phyloP scores from a whole-genome alignment of 2,329 filamentous ascomycete species.

The Sporothrix brasiliensis region DNA sequence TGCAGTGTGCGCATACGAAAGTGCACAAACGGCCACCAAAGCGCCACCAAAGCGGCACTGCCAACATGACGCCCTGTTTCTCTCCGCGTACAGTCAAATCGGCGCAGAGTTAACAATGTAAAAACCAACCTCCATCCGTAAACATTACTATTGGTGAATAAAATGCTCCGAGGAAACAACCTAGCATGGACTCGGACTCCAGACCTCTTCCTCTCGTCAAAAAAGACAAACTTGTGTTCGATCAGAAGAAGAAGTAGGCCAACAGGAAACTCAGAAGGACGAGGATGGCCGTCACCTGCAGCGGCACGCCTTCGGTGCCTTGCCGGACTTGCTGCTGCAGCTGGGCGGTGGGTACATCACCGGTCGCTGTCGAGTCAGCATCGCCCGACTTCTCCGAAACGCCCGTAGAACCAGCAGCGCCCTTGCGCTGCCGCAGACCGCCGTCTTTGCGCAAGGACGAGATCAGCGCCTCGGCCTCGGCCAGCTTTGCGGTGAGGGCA shows the following conservation, averaged over 20 bases:
- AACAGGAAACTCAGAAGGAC: conserved; percentile 91
- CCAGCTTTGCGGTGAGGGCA: conserved; percentile 41
- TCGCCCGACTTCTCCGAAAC: conserved; percentile 50
- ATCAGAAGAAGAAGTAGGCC: conserved; percentile 93
- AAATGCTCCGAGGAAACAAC: background rate
- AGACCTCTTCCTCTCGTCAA: background rate
- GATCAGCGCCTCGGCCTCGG: conserved; percentile 74
- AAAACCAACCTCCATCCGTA: background rate
- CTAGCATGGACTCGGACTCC: no score
- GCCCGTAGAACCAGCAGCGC: conserved; percentile 40
- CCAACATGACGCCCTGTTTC: background rate
- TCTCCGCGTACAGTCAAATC: background rate
- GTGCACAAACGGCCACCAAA: background rate
- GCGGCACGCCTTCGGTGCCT: conserved; percentile 76
- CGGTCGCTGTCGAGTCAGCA: conserved; percentile 39
- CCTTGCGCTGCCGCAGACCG: conserved; percentile 79
- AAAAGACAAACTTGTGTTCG: background rate
- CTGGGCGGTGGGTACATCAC: conserved; percentile 49
- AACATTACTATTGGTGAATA: conserved; percentile 16
- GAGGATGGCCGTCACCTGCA: conserved; percentile 80
- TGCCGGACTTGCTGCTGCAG: conserved; percentile 59
- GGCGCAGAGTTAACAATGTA: background rate
- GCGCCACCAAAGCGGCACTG: background rate
- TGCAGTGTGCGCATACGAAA: background rate
- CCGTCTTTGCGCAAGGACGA: conserved; percentile 68